These are phyloP conservation scores for Aspergillus ostianus DNA, from an alignment of 495 filamentous ascomycete genomes.

Conservation along the genomic window DNA sequence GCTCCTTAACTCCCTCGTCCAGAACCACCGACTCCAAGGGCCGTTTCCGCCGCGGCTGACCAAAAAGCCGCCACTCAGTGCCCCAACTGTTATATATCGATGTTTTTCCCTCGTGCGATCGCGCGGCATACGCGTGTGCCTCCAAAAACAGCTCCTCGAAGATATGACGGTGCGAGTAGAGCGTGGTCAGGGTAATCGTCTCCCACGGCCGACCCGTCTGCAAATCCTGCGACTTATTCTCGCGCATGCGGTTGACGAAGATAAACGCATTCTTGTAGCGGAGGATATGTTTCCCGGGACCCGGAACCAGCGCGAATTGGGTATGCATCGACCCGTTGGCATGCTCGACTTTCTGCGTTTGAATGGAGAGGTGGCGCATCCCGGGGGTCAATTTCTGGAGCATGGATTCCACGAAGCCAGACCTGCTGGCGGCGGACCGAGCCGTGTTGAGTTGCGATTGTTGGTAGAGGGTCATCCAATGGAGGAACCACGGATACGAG, in stretches of 20 bases:
- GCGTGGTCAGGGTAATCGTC: conserved; percentile 85
- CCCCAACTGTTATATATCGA: conserved; percentile 82
- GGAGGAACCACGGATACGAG: conserved; percentile 89
- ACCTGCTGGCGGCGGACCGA: conserved; percentile 34
- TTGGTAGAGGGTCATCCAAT: conserved; percentile 89
- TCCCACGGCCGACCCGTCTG: conserved; percentile 87
- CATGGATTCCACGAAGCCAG: conserved; percentile 50
- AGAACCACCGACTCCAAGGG: conserved; percentile 86
- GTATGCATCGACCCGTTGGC: conserved; percentile 67
- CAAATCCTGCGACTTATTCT: conserved; percentile 66
- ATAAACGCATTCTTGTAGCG: conserved; percentile 85
- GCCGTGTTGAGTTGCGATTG: conserved; percentile 48
- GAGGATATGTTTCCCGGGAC: conserved; percentile 81
- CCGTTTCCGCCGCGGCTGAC: conserved; percentile 81
- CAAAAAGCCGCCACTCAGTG: conserved; percentile 82
- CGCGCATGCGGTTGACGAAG: conserved; percentile 78
- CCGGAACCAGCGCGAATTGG: conserved; percentile 84
- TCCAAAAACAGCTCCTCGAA: conserved; percentile 84
- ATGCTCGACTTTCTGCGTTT: conserved; percentile 59
- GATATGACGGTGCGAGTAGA: conserved; percentile 81
- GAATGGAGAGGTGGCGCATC: conserved; percentile 66
- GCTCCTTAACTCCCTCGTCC: conserved; percentile 80
- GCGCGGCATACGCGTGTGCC: conserved; percentile 72
- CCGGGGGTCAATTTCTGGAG: conserved; percentile 59
- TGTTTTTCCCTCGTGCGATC: conserved; percentile 88